phyloP scores from a whole-genome alignment of 2,329 filamentous ascomycete genomes.

The Fusarium phyllophilum region DNA sequence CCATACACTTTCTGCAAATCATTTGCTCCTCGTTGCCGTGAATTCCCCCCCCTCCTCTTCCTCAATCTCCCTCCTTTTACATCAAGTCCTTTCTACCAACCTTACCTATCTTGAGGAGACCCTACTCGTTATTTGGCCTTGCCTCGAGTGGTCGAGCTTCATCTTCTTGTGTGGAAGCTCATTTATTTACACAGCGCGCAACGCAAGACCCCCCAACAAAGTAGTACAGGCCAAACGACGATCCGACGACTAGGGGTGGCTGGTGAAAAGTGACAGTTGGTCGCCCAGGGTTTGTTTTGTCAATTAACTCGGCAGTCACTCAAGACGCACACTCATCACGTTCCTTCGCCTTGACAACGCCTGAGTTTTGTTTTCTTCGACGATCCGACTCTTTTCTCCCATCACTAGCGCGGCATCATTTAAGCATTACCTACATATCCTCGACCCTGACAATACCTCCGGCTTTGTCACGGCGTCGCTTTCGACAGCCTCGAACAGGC shows the following conservation, averaged over 20 bases:
- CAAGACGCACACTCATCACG: slow-evolving; percentile 2
- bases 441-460: slow-evolving; percentile 1
- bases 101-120: not conserved
- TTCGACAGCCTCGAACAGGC: slow-evolving; percentile 21
- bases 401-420: not conserved
- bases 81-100: not conserved
- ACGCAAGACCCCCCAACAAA: slow-evolving; percentile 4
- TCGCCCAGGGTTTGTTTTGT: slow-evolving; percentile 27
- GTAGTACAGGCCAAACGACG: slow-evolving; percentile 17
- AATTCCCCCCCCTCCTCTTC: slow-evolving; percentile 1
- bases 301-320: slow-evolving; percentile 29
- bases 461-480: slow-evolving; percentile 27
- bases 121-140: slow-evolving; percentile 11
- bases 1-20: slow-evolving; percentile 22
- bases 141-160: slow-evolving; percentile 8
- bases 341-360: slow-evolving; percentile 21
- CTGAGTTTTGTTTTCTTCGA: slow-evolving; percentile 19
- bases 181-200: slow-evolving; percentile 22
- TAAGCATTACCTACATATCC: slow-evolving; percentile 1
- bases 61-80: slow-evolving; percentile 1
- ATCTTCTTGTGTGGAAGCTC: slow-evolving; percentile 24
- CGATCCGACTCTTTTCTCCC: not conserved
- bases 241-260: slow-evolving; percentile 35
- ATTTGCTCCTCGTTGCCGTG: slow-evolving; percentile 17
- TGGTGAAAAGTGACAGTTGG: slow-evolving; percentile 33